Conservation (phyloP, 306 rosid genomes). For the Pueraria montana region DNA sequence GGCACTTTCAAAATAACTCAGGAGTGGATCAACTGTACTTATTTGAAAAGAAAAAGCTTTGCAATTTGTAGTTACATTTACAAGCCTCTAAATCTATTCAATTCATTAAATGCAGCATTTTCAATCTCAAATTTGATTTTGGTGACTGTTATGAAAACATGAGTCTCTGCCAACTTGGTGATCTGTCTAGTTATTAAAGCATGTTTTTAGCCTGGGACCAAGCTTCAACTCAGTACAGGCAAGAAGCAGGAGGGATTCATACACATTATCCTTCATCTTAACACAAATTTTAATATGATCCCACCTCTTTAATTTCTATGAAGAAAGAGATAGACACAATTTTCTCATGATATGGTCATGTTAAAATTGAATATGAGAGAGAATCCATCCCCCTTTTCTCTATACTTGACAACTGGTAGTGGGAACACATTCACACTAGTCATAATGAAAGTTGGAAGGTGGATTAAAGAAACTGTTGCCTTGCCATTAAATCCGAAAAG, state of each 20-base stretch:
- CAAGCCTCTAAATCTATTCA: neutral
- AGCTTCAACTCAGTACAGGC: neutral
- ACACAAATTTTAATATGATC: neutral
- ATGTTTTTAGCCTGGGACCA: neutral
- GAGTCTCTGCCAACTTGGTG: neutral
- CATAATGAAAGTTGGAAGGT: neutral
- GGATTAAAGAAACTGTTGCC: neutral
- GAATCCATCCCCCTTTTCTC: neutral
- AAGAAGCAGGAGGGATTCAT: neutral
- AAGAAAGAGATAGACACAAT: neutral
- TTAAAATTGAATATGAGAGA: neutral
- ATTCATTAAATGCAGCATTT: neutral
- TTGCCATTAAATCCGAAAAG: neutral
- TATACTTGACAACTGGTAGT: neutral
- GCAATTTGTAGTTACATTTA: neutral
- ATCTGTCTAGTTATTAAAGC: neutral
- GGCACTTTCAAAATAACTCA: neutral
- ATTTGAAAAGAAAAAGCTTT: neutral
- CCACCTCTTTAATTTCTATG: neutral
- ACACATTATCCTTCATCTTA: neutral
- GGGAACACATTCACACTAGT: neutral
- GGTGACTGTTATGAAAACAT: neutral
- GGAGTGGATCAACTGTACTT: neutral
- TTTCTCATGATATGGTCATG: neutral
- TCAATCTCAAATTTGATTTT: neutral